A percentile compares a stretch with the other conserved stretches of the same genome.
These are phyloP conservation scores for Globisporangium irregulare DNA, from an alignment of 352 stramenopile genomes.

Conservation along the genomic window DNA sequence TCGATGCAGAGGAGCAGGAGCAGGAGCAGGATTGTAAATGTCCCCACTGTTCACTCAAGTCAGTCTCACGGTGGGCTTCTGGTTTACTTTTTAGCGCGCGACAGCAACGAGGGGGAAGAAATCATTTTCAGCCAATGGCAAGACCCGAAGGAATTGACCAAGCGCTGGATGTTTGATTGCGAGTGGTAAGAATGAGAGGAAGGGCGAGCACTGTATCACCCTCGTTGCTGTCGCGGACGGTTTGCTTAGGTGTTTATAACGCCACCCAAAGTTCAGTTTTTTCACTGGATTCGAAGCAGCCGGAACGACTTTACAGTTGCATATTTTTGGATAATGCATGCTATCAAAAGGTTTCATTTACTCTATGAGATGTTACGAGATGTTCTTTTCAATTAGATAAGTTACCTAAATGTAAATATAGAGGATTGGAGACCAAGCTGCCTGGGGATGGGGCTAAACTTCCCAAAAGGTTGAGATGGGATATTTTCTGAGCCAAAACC, in stretches of 20 bases:
- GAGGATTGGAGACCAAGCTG: background rate
- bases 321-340: background rate
- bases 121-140: background rate
- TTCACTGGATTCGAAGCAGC: conserved; percentile 11
- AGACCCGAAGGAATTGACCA: background rate
- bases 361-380: no score
- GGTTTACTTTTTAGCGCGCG: background rate
- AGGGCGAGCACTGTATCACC: background rate
- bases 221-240: background rate
- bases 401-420: background rate
- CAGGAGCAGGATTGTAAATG: background rate
- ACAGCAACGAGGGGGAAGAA: background rate
- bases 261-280: conserved; percentile 7
- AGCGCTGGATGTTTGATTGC: background rate
- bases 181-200: background rate
- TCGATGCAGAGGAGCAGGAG: conserved; percentile 4
- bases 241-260: background rate
- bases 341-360: no score
- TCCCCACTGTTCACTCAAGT: no score
- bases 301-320: background rate
- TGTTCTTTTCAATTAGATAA: background rate
- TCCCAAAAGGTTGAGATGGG: background rate
- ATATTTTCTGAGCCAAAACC: background rate
- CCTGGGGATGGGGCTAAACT: background rate
- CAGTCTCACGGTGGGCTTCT: background rate